phyloP scores from a whole-genome alignment of 2,329 filamentous ascomycete species.

The Colletotrichum sp. region DNA sequence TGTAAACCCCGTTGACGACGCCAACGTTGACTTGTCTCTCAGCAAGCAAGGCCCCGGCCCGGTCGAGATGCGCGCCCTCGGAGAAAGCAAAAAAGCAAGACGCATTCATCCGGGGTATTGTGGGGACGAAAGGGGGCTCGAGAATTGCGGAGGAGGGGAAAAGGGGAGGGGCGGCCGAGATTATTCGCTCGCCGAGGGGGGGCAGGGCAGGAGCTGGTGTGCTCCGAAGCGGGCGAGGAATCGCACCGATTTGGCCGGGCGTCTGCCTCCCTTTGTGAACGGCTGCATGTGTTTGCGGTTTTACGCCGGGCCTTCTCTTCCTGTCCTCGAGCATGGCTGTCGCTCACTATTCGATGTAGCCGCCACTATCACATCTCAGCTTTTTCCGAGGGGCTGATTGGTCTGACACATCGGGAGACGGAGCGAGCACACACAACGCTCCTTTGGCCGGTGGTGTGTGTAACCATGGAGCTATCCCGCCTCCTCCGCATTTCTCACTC shows the following conservation, averaged over 20 bases:
- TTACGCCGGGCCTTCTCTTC: background rate
- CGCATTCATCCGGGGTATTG: background rate
- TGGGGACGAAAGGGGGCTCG: slow-evolving; percentile 3
- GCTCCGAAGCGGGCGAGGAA: slow-evolving; percentile 2
- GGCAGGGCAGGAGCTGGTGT: background rate
- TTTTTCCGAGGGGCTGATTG: background rate
- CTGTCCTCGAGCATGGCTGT: background rate
- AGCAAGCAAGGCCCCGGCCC: background rate
- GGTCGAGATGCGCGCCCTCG: background rate
- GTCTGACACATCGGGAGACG: background rate
- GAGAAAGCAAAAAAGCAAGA: background rate
- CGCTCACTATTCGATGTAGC: background rate
- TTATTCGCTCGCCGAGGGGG: background rate
- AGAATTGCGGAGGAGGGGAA: slow-evolving; percentile 2
- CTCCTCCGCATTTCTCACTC: background rate
- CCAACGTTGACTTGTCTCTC: background rate
- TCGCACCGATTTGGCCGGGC: slow-evolving; percentile 15
- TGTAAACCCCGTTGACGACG: background rate
- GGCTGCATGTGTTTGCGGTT: background rate
- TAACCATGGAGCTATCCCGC: background rate
- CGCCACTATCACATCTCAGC: background rate
- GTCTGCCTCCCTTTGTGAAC: background rate
- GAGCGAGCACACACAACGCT: background rate
- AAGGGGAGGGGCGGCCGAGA: background rate
- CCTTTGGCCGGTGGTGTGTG: background rate